Percentiles rank a stretch among this genome's conserved stretches.
These are phyloP conservation scores for Scheffersomyces coipomensis DNA, from an alignment of 805 yeast species.

Conservation along the genomic window DNA sequence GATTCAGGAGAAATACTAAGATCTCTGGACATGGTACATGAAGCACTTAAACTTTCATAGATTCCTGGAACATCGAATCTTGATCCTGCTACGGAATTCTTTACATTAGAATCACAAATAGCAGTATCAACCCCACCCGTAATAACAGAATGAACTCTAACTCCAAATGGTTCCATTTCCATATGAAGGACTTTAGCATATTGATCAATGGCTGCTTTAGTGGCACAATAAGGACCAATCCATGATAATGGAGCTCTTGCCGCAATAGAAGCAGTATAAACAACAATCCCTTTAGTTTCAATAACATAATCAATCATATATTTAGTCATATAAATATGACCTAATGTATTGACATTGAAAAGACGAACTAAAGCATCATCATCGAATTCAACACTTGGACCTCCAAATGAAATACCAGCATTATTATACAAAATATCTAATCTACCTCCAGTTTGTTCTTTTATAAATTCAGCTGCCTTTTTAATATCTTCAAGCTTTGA, in stretches of 20 bases:
- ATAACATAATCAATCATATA: conserved; percentile 29
- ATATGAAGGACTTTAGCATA: conserved; percentile 30
- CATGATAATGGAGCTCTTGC: conserved; percentile 32
- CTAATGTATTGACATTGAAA: conserved; percentile 36
- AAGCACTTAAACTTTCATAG: conserved; percentile 15
- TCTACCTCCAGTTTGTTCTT: conserved; percentile 25
- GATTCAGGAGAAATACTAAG: conserved; percentile 17
- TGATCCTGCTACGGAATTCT: conserved; percentile 10
- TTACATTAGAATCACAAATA: conserved; percentile 18
- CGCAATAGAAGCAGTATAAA: conserved; percentile 37
- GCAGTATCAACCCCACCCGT: conserved; percentile 41
- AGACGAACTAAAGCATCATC: conserved; percentile 16
- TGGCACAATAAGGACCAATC: conserved; percentile 30
- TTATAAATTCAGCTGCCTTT: conserved; percentile 17
- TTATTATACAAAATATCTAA: conserved; percentile 40
- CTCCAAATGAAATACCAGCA: conserved; percentile 33
- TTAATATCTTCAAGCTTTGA: conserved; percentile 26
- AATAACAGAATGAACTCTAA: conserved; percentile 34
- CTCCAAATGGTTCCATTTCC: conserved; percentile 38
- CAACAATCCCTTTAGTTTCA: conserved; percentile 32
- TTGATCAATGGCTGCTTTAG: conserved; percentile 39
- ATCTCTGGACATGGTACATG: conserved; percentile 21
- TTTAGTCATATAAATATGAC: conserved; percentile 35
- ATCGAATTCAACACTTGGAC: conserved; percentile 29
- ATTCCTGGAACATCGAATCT: conserved; percentile 20